Evolutionary conservation across 2,329 filamentous ascomycete species (phyloP), one percentile per base, ranked within the genome.

Genomic region (Beauveria pseudobassiana): DNA sequence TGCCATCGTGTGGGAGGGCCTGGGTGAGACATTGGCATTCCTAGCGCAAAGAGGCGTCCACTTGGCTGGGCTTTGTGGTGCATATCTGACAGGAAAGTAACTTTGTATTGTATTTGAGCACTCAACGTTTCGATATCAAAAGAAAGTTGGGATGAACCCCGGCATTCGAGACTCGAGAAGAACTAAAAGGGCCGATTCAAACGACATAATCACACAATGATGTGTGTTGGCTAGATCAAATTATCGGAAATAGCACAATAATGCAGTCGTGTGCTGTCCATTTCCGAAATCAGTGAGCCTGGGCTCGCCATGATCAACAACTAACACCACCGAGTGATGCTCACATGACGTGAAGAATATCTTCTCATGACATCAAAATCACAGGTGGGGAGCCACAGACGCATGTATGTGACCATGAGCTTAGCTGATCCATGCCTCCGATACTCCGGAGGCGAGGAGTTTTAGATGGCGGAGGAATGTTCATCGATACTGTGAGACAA

Each of bases 1-100:
- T 8, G 26, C 30, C 45, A 26, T 57, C 30, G 43, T 49, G 52
- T 54, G 52, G 52, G 59, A 62, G 45, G 59, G 59, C 50, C 58
- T 46, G 34, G 34, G 51, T 62, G 59, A 62, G 59, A 62, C 59
- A 62, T 62, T 51, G 51, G 59, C 59, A 62, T 62, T 62, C 59
- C 52, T 56, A 46, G 59, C 38, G 52, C 24, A 30, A 57, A 57
- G 52, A 56, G 45, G 59, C 45, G 51, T 50, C 43, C 20, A 49
- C 38, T 20, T 45, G 48, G n/a, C 45, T 51, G 30, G n/a, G 22
- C 16, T 18, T n/a, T 28, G n/a, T 49, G 42, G 40, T 49, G 52
- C 53, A 50, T 62, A 56, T 50, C 59, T 57, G 59, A 57, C 59
- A 62, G 46, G 59, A 57, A 62, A 52, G 59, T 62, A 62, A 46